A percentile compares a stretch with the other conserved stretches of the same genome.
These are phyloP conservation scores for Wickerhamiella parazyma DNA, from an alignment of 805 yeast species.

Conservation along the genomic window DNA sequence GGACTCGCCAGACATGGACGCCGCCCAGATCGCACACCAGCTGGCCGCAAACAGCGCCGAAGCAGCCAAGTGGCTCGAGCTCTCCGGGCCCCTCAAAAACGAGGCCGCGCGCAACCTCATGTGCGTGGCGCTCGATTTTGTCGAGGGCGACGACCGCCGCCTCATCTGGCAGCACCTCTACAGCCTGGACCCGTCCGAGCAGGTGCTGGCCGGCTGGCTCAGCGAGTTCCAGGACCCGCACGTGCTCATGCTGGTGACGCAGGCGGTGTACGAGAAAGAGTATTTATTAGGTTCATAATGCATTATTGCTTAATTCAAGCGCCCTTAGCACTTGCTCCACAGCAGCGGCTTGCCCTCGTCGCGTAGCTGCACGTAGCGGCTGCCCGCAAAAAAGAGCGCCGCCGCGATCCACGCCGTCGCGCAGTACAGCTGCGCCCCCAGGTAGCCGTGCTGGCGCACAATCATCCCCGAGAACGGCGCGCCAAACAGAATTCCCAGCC, in stretches of 20 bases:
- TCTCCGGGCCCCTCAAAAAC: not conserved
- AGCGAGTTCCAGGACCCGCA: not conserved
- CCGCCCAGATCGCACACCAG: no score
- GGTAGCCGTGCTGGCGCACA: constrained; percentile 10
- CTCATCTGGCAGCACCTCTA: not conserved
- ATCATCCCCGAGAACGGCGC: constrained; percentile 21
- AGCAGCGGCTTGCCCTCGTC: not conserved
- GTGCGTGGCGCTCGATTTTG: not conserved
- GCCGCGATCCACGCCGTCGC: constrained; percentile 6
- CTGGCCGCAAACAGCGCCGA: not conserved
- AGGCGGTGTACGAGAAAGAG: not conserved
- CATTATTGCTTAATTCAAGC: no score
- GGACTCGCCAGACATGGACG: no score
- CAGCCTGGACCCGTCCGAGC: not conserved
- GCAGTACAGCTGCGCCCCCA: constrained; percentile 11
- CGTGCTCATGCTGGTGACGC: not conserved
- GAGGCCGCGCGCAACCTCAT: not conserved
- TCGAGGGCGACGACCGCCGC: not conserved
- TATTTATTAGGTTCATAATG: not conserved
- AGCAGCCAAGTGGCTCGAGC: not conserved
- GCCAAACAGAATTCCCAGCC: constrained; percentile 31
- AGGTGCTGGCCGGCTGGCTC: not conserved
- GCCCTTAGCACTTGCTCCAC: not conserved
- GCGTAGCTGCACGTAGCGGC: constrained; percentile 3
- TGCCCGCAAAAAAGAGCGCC: not conserved